Evolutionary conservation across 1,284 basidiomycete genomes (phyloP).

Genomic region (Papiliotrema laurentii): DNA sequence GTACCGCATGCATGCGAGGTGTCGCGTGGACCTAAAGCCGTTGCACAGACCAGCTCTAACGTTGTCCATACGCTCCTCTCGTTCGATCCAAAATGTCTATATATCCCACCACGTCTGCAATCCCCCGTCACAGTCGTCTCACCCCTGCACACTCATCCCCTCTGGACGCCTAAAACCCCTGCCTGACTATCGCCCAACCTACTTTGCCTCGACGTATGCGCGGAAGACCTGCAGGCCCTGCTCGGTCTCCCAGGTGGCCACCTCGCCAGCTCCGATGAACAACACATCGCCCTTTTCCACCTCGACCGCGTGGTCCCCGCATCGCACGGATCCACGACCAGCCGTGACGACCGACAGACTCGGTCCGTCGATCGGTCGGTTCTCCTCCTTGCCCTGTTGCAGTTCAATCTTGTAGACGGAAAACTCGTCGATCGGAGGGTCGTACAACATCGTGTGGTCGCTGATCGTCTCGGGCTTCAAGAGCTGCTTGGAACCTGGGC

Average conservation of each 20-base stretch:
- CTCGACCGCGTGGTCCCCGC: conserved; percentile 48
- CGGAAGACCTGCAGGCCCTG: conserved; percentile 61
- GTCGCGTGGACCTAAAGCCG: no score
- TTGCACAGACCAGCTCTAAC: no score
- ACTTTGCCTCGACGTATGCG: conserved; percentile 60
- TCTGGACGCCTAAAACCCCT: neutral
- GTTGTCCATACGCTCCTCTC: no score
- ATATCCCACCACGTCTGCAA: no score
- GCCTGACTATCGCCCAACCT: neutral
- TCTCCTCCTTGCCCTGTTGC: conserved; percentile 41
- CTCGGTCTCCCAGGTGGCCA: conserved; percentile 53
- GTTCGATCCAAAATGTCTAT: no score
- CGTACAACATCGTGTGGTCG: conserved; percentile 59
- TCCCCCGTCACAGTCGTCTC: no score
- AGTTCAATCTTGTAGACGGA: conserved; percentile 69
- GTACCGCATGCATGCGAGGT: no score
- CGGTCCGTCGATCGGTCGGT: conserved; percentile 70
- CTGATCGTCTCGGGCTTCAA: conserved; percentile 60
- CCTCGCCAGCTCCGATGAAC: conserved; percentile 73
- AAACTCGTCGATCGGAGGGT: conserved; percentile 94
- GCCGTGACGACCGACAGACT: conserved; percentile 74
- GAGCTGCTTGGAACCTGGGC: conserved; percentile 63
- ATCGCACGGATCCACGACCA: conserved; percentile 56
- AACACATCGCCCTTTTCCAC: conserved; percentile 69
- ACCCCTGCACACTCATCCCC: no score